Evolutionary conservation across 2,329 filamentous ascomycete species (phyloP).

Genomic region (Arachnomyces sp.): DNA sequence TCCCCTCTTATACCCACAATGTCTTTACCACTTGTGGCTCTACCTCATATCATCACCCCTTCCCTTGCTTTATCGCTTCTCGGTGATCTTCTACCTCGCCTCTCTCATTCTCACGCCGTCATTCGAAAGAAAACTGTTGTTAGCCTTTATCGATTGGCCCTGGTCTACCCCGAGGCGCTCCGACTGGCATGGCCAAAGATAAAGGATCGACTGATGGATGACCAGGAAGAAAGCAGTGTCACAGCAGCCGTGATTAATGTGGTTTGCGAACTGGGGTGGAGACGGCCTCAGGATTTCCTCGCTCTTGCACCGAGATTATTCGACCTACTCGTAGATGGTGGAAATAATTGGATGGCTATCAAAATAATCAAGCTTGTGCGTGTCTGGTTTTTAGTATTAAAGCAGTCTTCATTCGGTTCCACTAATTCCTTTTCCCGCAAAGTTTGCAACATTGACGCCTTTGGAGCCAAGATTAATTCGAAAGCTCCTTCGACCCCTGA

Average conservation of each 20-base stretch:
- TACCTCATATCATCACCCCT: slow-evolving; percentile 92
- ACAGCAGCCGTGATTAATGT: slow-evolving; percentile 96
- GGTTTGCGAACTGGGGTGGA: slow-evolving; percentile 90
- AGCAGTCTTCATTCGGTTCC: not conserved
- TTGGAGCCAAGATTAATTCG: slow-evolving; percentile 84
- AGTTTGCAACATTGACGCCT: slow-evolving; percentile 93
- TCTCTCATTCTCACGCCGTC: slow-evolving; percentile 76
- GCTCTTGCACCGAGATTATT: slow-evolving; percentile 87
- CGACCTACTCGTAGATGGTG: slow-evolving; percentile 80
- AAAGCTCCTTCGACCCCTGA: slow-evolving; percentile 84
- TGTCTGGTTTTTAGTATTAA: slow-evolving; percentile 11
- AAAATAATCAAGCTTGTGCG: slow-evolving; percentile 92
- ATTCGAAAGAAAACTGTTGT: slow-evolving; percentile 95
- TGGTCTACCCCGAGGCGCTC: slow-evolving; percentile 94
- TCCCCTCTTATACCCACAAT: slow-evolving; percentile 69
- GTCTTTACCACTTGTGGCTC: slow-evolving; percentile 74
- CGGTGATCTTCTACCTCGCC: slow-evolving; percentile 73
- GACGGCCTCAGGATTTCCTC: slow-evolving; percentile 86
- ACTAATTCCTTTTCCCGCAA: slow-evolving; percentile 17
- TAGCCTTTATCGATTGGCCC: slow-evolving; percentile 81
- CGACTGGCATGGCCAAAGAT: slow-evolving; percentile 95
- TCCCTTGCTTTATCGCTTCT: slow-evolving; percentile 86
- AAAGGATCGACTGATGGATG: slow-evolving; percentile 86
- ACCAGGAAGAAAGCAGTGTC: slow-evolving; percentile 82
- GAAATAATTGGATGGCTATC: slow-evolving; percentile 99